Evolutionary conservation across 129 eudicot species (phyloP).

Genomic region (Silybum marianum): DNA sequence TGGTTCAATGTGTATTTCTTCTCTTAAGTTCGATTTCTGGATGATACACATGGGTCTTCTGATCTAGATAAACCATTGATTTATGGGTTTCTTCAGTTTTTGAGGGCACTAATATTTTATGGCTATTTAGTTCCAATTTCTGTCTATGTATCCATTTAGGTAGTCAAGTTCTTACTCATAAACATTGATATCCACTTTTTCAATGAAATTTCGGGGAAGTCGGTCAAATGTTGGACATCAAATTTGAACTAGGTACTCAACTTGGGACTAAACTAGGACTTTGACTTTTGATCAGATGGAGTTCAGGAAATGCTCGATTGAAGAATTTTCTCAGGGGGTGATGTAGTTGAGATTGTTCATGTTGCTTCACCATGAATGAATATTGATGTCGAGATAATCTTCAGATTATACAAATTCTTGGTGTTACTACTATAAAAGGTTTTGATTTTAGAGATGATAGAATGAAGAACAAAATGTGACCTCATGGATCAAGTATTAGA

Average conservation of each 20-base stretch:
- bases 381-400: too few relatives aligned
- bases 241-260: too few relatives aligned
- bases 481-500: conserved; percentile 40
- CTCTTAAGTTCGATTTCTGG: conserved; percentile 17
- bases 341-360: too few relatives aligned
- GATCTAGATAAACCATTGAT: conserved; percentile 33
- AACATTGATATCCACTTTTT: conserved; percentile 43
- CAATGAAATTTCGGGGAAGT: conserved; percentile 41
- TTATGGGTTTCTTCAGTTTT: conserved; percentile 46
- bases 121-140: conserved; percentile 59
- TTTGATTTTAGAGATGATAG: too few relatives aligned
- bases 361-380: too few relatives aligned
- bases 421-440: background rate
- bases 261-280: too few relatives aligned
- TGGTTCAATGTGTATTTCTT: too few relatives aligned
- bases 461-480: conserved; percentile 41
- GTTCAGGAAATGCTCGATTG: too few relatives aligned
- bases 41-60: conserved; percentile 30
- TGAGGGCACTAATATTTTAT: conserved; percentile 51
- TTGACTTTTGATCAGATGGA: too few relatives aligned
- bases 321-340: too few relatives aligned
- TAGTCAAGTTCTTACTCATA: conserved; percentile 53
- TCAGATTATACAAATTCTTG: background rate
- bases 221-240: conserved; percentile 33
- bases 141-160: conserved; percentile 56